A percentile compares a stretch with the other conserved stretches of the same genome.
phyloP scores from a whole-genome alignment of 2,329 filamentous ascomycete genomes.

The Penicillium sp. region DNA sequence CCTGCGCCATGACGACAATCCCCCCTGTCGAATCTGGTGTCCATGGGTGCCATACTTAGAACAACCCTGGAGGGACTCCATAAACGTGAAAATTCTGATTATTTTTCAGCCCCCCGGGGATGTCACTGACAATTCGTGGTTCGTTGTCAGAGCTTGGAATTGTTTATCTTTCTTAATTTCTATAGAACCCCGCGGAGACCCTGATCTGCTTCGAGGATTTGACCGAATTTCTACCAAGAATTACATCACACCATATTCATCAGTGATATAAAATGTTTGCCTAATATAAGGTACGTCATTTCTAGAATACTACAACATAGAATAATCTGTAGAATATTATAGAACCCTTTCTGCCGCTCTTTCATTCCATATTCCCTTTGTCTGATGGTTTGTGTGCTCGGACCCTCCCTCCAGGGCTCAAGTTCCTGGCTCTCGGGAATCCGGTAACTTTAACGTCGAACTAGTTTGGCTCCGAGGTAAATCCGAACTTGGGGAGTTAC shows the following conservation, averaged over 20 bases:
- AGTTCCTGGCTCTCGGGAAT: constrained; percentile 11
- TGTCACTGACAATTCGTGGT: neutral
- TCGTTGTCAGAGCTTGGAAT: neutral
- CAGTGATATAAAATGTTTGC: neutral
- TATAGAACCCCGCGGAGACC: neutral
- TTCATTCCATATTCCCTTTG: neutral
- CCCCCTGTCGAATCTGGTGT: neutral
- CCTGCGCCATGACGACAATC: constrained; percentile 2
- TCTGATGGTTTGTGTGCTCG: constrained; percentile 9
- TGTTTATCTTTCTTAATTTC: neutral
- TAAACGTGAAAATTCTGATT: constrained; percentile 9
- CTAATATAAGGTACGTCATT: neutral
- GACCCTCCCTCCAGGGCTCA: neutral
- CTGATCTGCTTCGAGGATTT: neutral
- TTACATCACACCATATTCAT: neutral
- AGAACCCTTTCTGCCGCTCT: neutral
- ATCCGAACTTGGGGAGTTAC: neutral
- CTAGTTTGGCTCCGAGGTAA: neutral
- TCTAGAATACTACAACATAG: neutral
- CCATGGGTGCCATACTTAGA: neutral
- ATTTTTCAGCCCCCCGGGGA: constrained; percentile 4
- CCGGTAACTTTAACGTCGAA: neutral
- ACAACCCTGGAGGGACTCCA: neutral
- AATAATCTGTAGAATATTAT: neutral
- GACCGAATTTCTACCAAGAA: neutral